These are phyloP conservation scores for Ceratocystis huliohia DNA, from an alignment of 2,329 filamentous ascomycete genomes.

Conservation along the genomic window DNA sequence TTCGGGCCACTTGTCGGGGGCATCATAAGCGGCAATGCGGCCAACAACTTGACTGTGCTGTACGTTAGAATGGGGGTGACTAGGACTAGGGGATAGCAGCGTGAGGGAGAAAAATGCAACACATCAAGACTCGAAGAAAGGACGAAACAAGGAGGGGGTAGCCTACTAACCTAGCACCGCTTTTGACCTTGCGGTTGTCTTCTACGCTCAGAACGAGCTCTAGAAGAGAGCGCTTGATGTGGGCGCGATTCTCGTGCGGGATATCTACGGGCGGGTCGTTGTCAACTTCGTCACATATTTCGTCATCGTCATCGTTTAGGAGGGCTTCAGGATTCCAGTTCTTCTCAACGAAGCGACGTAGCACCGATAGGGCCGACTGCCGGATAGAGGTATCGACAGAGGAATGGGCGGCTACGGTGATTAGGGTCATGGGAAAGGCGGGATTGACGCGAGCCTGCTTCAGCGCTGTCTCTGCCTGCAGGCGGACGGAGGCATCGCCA, in stretches of 20 bases:
- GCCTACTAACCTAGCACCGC: conserved; percentile 62
- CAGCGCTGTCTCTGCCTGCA: conserved; percentile 75
- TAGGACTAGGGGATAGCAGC: neutral
- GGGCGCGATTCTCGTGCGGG: conserved; percentile 39
- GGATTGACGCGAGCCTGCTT: conserved; percentile 54
- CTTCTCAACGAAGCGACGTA: conserved; percentile 71
- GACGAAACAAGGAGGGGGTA: neutral
- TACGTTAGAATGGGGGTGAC: neutral
- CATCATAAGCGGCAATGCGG: conserved; percentile 88
- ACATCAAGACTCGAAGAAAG: conserved; percentile 1
- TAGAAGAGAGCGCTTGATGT: conserved; percentile 61
- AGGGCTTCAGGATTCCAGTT: conserved; percentile 72
- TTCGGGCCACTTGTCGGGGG: conserved; percentile 87
- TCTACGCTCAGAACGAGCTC: conserved; percentile 62
- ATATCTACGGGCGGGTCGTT: conserved; percentile 25
- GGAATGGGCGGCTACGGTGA: conserved; percentile 66
- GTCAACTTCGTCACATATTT: conserved; percentile 53
- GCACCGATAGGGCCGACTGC: conserved; percentile 65
- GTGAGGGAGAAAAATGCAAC: neutral
- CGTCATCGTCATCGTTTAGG: conserved; percentile 49
- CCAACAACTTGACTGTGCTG: conserved; percentile 57
- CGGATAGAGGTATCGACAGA: conserved; percentile 62
- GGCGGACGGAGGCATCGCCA: conserved; percentile 60
- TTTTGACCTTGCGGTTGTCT: conserved; percentile 74
- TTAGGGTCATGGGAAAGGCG: conserved; percentile 66